Conservation (phyloP, 176 grass and related monocot genomes). For the Luzula sylvatica region DNA sequence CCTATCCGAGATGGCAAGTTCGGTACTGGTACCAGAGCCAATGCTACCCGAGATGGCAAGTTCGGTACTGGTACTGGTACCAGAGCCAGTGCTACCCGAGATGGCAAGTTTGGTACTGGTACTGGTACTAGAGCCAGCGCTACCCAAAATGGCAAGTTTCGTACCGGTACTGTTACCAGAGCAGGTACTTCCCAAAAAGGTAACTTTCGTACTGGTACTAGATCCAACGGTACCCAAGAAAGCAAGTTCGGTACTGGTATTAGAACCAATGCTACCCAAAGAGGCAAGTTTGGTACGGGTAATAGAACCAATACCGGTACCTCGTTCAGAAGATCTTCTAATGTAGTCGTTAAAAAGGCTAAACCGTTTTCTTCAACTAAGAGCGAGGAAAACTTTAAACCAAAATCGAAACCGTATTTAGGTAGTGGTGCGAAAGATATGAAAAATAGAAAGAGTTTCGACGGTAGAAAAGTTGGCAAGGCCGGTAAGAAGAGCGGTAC, state of each 20-base stretch:
- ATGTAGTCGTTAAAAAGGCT: constrained; percentile 32
- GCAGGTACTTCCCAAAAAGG: constrained; percentile 30
- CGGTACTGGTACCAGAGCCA: constrained; percentile 19
- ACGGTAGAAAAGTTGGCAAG: constrained; percentile 30
- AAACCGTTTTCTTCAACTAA: neutral
- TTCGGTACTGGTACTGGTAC: constrained; percentile 18
- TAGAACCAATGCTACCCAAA: constrained; percentile 30
- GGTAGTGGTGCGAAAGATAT: constrained; percentile 15
- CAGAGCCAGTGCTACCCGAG: constrained; percentile 28
- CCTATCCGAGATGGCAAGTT: constrained; percentile 24
- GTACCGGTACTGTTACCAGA: constrained; percentile 20
- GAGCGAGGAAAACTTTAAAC: neutral
- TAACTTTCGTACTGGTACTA: constrained; percentile 28
- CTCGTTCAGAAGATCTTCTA: constrained; percentile 33
- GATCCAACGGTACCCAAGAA: constrained; percentile 11
- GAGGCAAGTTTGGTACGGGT: constrained; percentile 40
- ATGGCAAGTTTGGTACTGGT: constrained; percentile 40
- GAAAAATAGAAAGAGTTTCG: constrained; percentile 23
- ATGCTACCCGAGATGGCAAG: constrained; percentile 41
- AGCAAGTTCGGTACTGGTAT: constrained; percentile 18
- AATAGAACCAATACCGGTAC: constrained; percentile 15
- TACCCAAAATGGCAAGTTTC: constrained; percentile 45
- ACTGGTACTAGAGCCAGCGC: constrained; percentile 17
- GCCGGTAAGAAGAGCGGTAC: constrained; percentile 16
- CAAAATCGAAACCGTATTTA: neutral